These are phyloP conservation scores for Fagus crenata DNA, from an alignment of 306 rosid genomes.

Conservation along the genomic window DNA sequence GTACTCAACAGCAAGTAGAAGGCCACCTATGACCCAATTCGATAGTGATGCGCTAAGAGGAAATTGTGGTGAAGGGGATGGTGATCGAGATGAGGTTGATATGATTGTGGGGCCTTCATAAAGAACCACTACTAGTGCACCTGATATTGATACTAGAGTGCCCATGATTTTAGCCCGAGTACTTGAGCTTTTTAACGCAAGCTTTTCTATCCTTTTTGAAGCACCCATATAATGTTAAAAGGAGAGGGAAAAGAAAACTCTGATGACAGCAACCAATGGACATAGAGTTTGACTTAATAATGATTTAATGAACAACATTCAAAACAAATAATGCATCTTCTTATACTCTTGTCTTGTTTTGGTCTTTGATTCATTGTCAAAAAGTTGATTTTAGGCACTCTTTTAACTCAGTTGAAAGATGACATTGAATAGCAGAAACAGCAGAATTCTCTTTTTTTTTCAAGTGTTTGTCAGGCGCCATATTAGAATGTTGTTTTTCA, in stretches of 20 bases:
- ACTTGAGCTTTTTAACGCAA: slow-evolving; percentile 41
- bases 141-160: slow-evolving; percentile 42
- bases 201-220: slow-evolving; percentile 49
- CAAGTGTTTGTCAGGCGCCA: too few relatives aligned
- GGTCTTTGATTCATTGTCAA: background rate
- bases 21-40: slow-evolving; percentile 53
- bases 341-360: background rate
- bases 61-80: slow-evolving; percentile 2
- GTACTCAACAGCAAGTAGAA: slow-evolving; percentile 30
- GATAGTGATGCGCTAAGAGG: slow-evolving; percentile 22
- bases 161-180: slow-evolving; percentile 54
- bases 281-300: background rate
- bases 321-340: background rate
- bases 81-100: slow-evolving; percentile 8
- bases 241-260: slow-evolving; percentile 1
- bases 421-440: too few relatives aligned
- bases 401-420: too few relatives aligned
- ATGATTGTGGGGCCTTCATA: slow-evolving; percentile 47
- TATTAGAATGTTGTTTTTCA: too few relatives aligned
- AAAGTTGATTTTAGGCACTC: background rate
- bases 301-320: background rate
- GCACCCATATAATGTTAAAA: background rate
- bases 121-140: slow-evolving; percentile 52
- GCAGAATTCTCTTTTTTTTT: too few relatives aligned
- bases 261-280: background rate